Evolutionary conservation across 208 protist species (phyloP).

Genomic region (Novymonas esmeraldas): DNA sequence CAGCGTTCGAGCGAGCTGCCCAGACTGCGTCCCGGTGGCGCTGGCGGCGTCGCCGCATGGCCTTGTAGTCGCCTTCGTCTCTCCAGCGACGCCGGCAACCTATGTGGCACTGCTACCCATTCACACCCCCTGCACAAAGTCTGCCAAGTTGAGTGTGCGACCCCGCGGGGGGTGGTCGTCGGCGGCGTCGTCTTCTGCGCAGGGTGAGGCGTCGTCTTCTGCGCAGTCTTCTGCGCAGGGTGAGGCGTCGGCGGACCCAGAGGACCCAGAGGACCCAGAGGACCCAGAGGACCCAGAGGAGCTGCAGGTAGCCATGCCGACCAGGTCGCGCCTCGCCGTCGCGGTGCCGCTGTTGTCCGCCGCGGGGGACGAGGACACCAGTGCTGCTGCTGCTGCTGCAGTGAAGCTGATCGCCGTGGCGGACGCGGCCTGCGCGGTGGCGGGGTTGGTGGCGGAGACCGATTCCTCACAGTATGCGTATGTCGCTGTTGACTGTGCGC

Average conservation of each 20-base stretch:
- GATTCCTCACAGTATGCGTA: neutral
- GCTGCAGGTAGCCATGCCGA: neutral
- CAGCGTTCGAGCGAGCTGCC: neutral
- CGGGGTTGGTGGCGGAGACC: slow-evolving; percentile 9
- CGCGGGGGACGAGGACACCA: no score
- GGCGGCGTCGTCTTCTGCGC: neutral
- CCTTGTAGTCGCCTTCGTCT: slow-evolving; percentile 3
- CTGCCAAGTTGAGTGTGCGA: neutral
- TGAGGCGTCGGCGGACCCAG: neutral
- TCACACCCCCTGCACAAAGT: slow-evolving; percentile 6
- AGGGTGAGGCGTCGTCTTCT: neutral
- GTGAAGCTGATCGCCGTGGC: neutral
- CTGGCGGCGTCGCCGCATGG: slow-evolving; percentile 1
- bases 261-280: no score
- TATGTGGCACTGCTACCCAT: slow-evolving; percentile 2
- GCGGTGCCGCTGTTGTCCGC: no score
- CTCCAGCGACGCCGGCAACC: neutral
- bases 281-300: neutral
- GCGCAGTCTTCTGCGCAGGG: neutral
- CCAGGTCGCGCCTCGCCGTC: neutral
- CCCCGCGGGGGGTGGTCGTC: neutral
- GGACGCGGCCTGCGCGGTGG: neutral
- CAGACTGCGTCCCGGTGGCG: slow-evolving; percentile 10
- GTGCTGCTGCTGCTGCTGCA: no score
- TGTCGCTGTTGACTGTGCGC: neutral